phyloP scores from a whole-genome alignment of 2,329 filamentous ascomycete genomes.

The Clarireedia homoeocarpa region DNA sequence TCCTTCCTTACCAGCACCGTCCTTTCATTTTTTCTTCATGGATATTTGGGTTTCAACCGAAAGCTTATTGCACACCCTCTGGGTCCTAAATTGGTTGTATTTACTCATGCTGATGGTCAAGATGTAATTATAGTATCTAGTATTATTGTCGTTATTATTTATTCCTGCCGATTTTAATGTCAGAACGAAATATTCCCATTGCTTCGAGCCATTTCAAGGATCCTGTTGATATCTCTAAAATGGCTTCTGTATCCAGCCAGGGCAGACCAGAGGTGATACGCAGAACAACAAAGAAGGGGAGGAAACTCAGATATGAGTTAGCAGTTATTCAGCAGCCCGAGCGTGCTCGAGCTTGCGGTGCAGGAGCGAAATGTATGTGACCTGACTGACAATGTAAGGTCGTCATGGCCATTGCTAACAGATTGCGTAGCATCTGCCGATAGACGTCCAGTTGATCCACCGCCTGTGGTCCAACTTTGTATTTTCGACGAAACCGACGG shows the following conservation, averaged over 20 bases:
- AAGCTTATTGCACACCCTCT: constrained; percentile 5
- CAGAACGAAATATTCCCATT: constrained; percentile 9
- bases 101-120: no score
- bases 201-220: constrained; percentile 7
- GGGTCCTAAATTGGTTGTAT: not conserved
- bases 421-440: constrained; percentile 19
- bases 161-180: not conserved
- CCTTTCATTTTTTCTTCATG: constrained; percentile 9
- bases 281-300: constrained; percentile 61
- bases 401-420: not conserved
- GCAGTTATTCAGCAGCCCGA: constrained; percentile 90
- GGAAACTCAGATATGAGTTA: constrained; percentile 72
- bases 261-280: constrained; percentile 1
- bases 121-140: not conserved
- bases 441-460: constrained; percentile 37
- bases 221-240: constrained; percentile 5
- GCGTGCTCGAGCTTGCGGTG: constrained; percentile 88
- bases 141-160: not conserved
- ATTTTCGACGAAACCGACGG: constrained; percentile 61
- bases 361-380: constrained; percentile 84
- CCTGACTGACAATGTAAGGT: not conserved
- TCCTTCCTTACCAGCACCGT: constrained; percentile 7
- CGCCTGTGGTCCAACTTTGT: constrained; percentile 85
- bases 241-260: constrained; percentile 2
- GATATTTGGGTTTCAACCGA: constrained; percentile 7